Evolutionary conservation across 768 basidiomycete genomes (phyloP).

Genomic region (Naganishia onofrii): DNA sequence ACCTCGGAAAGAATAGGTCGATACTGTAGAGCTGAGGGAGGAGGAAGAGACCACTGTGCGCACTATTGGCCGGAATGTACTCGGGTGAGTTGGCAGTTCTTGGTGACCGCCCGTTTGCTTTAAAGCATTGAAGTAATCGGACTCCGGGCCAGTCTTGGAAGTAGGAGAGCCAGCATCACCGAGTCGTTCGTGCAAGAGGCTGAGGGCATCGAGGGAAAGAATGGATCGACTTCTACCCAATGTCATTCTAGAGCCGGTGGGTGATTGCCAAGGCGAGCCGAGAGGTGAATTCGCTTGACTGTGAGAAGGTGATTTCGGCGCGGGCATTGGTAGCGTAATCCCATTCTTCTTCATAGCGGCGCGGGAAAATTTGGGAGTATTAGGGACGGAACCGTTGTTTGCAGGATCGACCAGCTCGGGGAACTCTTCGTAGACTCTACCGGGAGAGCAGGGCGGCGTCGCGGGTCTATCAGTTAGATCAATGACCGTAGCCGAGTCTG

Average conservation of each 20-base stretch:
- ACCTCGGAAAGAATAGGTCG: background rate
- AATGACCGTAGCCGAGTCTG: background rate
- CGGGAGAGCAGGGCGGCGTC: conserved; percentile 7
- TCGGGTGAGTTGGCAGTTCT: background rate
- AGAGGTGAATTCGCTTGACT: background rate
- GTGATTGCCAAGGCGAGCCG: conserved; percentile 14
- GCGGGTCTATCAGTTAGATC: background rate
- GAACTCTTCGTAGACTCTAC: conserved; percentile 19
- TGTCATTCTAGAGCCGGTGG: conserved; percentile 11
- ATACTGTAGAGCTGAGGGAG: conserved; percentile 1
- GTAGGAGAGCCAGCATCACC: background rate
- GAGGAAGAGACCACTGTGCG: background rate
- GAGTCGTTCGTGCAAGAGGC: background rate
- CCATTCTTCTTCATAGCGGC: conserved; percentile 41
- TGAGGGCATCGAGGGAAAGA: conserved; percentile 4
- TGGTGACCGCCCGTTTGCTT: background rate
- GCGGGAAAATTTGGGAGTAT: conserved; percentile 45
- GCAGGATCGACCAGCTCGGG: conserved; percentile 3
- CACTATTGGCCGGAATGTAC: background rate
- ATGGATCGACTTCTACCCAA: conserved; percentile 13
- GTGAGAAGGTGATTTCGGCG: conserved; percentile 3
- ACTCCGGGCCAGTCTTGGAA: background rate
- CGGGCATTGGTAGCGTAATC: conserved; percentile 36
- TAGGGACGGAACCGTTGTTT: background rate
- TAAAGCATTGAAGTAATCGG: background rate